phyloP scores from a whole-genome alignment of 2,329 filamentous ascomycete species.

The Phyllachora maydis region DNA sequence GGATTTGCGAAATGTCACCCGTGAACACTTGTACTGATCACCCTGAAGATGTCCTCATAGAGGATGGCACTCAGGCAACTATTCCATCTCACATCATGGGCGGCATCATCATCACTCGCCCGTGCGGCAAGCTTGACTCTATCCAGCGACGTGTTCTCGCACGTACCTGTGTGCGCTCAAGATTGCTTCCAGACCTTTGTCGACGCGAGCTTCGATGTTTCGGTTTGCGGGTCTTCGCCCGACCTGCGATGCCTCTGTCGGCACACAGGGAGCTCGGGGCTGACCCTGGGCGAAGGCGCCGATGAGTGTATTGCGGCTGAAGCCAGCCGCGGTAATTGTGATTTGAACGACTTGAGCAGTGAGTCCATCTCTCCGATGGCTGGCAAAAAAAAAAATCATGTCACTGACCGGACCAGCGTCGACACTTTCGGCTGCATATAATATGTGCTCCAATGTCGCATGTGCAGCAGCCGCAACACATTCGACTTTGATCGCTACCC shows the following conservation, averaged over 20 bases:
- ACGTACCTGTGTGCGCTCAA: slow-evolving; percentile 36
- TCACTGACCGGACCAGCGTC: neutral
- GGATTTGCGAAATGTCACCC: neutral
- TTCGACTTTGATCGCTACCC: slow-evolving; percentile 32
- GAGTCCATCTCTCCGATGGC: slow-evolving; percentile 5
- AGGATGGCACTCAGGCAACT: slow-evolving; percentile 20
- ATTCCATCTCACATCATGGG: slow-evolving; percentile 9
- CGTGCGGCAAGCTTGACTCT: slow-evolving; percentile 11
- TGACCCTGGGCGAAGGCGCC: slow-evolving; percentile 52
- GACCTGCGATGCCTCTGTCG: slow-evolving; percentile 45
- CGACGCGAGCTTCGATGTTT: slow-evolving; percentile 30
- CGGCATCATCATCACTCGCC: slow-evolving; percentile 9
- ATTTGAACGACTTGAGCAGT: slow-evolving; percentile 18
- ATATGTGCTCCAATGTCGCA: slow-evolving; percentile 32
- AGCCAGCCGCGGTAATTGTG: slow-evolving; percentile 26
- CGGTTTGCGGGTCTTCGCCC: slow-evolving; percentile 23
- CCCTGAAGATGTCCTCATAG: slow-evolving; percentile 16
- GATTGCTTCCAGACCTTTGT: slow-evolving; percentile 43
- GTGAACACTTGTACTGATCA: neutral
- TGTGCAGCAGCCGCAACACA: slow-evolving; percentile 35
- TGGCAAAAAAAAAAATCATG: neutral
- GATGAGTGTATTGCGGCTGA: slow-evolving; percentile 44
- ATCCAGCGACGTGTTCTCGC: slow-evolving; percentile 15
- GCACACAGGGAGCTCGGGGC: slow-evolving; percentile 33
- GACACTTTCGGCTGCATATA: slow-evolving; percentile 26